A percentile compares a stretch with the other conserved stretches of the same genome.
Evolutionary conservation across 371 early-diverging fungal species (phyloP).

Genomic region (Actinomortierella wolfii): DNA sequence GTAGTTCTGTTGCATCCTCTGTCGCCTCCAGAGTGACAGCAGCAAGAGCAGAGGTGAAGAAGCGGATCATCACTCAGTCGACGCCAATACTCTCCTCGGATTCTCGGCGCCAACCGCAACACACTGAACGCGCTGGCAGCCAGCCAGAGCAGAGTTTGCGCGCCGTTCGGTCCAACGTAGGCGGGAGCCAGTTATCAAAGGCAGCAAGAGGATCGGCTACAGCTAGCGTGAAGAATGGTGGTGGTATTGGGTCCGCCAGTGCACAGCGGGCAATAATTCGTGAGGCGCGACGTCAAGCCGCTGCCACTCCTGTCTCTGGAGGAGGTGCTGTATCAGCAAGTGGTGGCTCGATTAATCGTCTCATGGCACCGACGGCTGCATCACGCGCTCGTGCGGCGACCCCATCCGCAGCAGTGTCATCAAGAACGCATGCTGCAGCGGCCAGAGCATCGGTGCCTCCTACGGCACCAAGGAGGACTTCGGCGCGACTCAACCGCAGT

Average conservation of each 20-base stretch:
- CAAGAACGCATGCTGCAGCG: no score
- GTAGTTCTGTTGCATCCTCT: slow-evolving; percentile 5
- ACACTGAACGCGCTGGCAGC: slow-evolving; percentile 4
- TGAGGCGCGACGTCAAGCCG: slow-evolving; percentile 18
- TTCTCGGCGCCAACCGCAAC: no score
- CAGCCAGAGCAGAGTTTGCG: slow-evolving; percentile 11
- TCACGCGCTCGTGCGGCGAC: no score
- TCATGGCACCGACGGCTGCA: no score
- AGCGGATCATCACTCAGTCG: background rate
- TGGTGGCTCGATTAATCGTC: no score
- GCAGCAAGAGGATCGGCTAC: background rate
- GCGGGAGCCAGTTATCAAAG: slow-evolving; percentile 7
- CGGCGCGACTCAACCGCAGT: no score
- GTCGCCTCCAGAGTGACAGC: background rate
- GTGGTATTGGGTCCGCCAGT: slow-evolving; percentile 26
- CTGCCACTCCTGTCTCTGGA: background rate
- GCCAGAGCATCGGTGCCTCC: no score
- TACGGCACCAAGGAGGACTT: no score
- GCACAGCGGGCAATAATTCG: slow-evolving; percentile 24
- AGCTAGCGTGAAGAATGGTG: background rate
- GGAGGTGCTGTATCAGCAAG: no score
- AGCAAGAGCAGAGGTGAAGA: background rate
- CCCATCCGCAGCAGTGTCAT: no score
- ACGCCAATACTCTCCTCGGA: no score
- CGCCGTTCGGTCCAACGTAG: slow-evolving; percentile 15